These are phyloP conservation scores for Fusarium nanum DNA, from an alignment of 2,329 filamentous ascomycete species.

Conservation along the genomic window DNA sequence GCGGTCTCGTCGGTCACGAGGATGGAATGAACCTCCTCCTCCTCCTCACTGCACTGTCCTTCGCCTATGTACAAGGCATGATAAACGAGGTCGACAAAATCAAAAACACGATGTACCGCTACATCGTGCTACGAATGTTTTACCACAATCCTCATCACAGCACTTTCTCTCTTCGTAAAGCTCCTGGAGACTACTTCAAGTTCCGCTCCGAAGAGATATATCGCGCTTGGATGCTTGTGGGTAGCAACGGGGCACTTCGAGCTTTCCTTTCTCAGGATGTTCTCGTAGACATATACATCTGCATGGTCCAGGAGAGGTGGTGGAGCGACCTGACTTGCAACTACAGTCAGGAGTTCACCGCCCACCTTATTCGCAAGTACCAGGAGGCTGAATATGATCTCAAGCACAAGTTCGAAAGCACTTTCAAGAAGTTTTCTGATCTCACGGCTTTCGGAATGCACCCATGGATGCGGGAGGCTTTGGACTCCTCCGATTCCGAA, in stretches of 20 bases:
- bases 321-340: background rate
- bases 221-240: slow-evolving; percentile 33
- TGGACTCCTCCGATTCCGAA: background rate
- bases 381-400: accelerated
- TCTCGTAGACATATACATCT: slow-evolving; percentile 14
- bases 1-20: slow-evolving; percentile 39
- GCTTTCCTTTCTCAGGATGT: background rate
- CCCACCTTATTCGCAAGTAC: background rate
- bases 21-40: slow-evolving; percentile 39
- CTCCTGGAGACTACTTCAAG: slow-evolving; percentile 23
- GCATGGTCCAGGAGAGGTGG: slow-evolving; percentile 3
- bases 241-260: background rate
- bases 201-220: slow-evolving; percentile 45
- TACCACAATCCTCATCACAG: slow-evolving; percentile 34
- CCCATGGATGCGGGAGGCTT: background rate
- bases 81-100: slow-evolving; percentile 33
- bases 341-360: slow-evolving; percentile 1
- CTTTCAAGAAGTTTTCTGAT: background rate
- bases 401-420: background rate
- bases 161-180: background rate
- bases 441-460: slow-evolving; percentile 8
- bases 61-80: slow-evolving; percentile 35
- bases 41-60: slow-evolving; percentile 27
- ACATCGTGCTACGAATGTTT: slow-evolving; percentile 42
- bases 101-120: slow-evolving; percentile 30